phyloP scores from a whole-genome alignment of 192 early-diverging fungal genomes.

The Cladochytrium replicatum region DNA sequence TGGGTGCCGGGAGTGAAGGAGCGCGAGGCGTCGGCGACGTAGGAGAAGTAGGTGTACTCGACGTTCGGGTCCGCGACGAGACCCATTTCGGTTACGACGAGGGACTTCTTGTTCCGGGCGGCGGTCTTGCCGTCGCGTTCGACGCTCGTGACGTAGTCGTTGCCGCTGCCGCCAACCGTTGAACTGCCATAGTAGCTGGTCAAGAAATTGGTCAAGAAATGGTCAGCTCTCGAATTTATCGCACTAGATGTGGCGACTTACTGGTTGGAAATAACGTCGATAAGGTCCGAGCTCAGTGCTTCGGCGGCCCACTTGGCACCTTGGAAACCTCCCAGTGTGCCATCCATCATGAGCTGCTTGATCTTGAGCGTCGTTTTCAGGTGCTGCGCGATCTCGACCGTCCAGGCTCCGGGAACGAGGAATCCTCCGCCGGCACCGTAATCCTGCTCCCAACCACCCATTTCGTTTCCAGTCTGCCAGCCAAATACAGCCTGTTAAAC shows the following conservation, averaged over 20 bases:
- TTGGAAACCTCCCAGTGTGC: conserved; percentile 14
- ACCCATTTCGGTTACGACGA: conserved; percentile 34
- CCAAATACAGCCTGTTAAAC: conserved; percentile 32
- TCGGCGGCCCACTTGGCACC: conserved; percentile 1
- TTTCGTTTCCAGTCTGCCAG: conserved; percentile 41
- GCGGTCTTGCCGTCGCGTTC: conserved; percentile 4
- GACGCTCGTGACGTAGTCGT: too few relatives aligned
- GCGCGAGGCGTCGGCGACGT: conserved; percentile 2
- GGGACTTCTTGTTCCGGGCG: conserved; percentile 14
- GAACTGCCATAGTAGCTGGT: too few relatives aligned
- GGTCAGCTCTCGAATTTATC: too few relatives aligned
- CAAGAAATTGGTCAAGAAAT: too few relatives aligned
- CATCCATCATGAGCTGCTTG: conserved; percentile 25
- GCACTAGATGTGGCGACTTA: too few relatives aligned
- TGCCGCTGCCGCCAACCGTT: too few relatives aligned
- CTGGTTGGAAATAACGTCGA: conserved; percentile 13
- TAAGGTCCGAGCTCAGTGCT: background rate
- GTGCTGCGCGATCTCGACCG: conserved; percentile 14
- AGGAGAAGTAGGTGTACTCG: background rate
- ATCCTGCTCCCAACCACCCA: conserved; percentile 14
- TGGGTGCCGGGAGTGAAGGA: conserved; percentile 1
- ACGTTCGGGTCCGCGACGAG: too few relatives aligned
- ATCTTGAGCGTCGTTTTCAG: conserved; percentile 15
- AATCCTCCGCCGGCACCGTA: background rate
- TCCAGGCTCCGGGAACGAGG: conserved; percentile 27